Evolutionary conservation across 1,284 basidiomycete genomes (phyloP), one percentile per base, ranked within the genome.

Genomic region (Pseudozyma pruni): DNA sequence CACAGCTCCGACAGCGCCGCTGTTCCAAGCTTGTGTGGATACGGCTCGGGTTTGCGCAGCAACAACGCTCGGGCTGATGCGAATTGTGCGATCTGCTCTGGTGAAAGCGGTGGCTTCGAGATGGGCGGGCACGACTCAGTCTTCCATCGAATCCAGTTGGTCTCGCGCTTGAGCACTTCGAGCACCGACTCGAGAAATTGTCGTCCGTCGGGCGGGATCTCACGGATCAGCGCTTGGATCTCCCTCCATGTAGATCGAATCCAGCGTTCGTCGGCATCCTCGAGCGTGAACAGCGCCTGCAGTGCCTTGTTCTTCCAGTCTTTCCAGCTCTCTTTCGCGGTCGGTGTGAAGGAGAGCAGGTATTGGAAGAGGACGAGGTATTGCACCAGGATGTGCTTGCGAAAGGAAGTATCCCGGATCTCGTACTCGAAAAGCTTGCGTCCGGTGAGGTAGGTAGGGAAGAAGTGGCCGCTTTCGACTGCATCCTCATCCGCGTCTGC

Each of bases 351-450:
- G 3, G 86, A 88, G 19, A 90, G 85, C 23, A 95, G 86, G 80
- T 93, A 91, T 55, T 90, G 87, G 42, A 93, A 87, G 7, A 93
- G 86, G 48, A 94, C 91, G 33, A 94, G 85, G 13, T 93, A 85
- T 79, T 95, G 93, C 74, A 94, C 89, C 23, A 95, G 85, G 78
- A 94, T 88, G 83, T 95, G 93, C n/a, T 92, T 89, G 20, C 93
- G 90, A 84, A 95, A 95, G 64, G 90, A 88, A 0, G 90, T 89
- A 78, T 94, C 92, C 19, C 91, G 90, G 58, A 94, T 88, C 43
- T 95, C 92, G 48, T 94, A 88, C 48, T 91, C 91, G 25, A 94
- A 85, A 19, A 95, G 84, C 41, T 92, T 91, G 0, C 91, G 89
- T 58, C 89, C 92, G 0, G 92, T 94, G 39, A 95, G 85, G 82